A percentile compares a stretch with the other conserved stretches of the same genome.
These are phyloP conservation scores for Sarcomyxa edulis DNA, from an alignment of 768 basidiomycete species.

Conservation along the genomic window DNA sequence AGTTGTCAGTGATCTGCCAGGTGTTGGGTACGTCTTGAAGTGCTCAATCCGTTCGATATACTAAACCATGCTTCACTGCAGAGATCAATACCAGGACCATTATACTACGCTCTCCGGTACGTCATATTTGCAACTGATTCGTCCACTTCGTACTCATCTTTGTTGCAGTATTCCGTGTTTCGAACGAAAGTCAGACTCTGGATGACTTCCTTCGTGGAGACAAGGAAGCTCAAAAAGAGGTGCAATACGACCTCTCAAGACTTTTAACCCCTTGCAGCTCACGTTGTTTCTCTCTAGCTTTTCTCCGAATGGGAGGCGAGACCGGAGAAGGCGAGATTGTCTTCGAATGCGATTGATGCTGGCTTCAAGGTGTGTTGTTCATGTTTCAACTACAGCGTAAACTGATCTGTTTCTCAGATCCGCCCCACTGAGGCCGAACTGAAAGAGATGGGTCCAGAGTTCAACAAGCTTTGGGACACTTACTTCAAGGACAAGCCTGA, in stretches of 20 bases:
- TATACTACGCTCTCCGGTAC: constrained; percentile 63
- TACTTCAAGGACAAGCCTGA: constrained; percentile 81
- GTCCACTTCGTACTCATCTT: constrained; percentile 4
- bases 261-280: too few species aligned
- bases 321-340: constrained; percentile 62
- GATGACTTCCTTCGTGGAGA: constrained; percentile 72
- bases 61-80: constrained; percentile 13
- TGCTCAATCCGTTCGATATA: not conserved
- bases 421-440: constrained; percentile 65
- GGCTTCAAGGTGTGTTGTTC: constrained; percentile 53
- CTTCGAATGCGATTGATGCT: constrained; percentile 71
- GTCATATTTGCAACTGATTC: constrained; percentile 11
- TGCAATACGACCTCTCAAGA: constrained; percentile 17
- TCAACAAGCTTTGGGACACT: constrained; percentile 59
- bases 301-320: constrained; percentile 63
- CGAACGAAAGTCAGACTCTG: constrained; percentile 54
- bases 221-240: constrained; percentile 52
- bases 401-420: constrained; percentile 33
- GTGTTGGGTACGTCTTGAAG: constrained; percentile 47
- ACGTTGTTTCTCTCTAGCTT: constrained; percentile 22
- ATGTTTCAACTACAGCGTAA: not conserved
- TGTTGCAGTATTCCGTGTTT: constrained; percentile 56
- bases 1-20: constrained; percentile 64
- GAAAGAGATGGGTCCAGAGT: constrained; percentile 77
- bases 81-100: constrained; percentile 71